phyloP scores from a whole-genome alignment of 495 filamentous ascomycete genomes.

The Saxispiralis lemnorum region DNA sequence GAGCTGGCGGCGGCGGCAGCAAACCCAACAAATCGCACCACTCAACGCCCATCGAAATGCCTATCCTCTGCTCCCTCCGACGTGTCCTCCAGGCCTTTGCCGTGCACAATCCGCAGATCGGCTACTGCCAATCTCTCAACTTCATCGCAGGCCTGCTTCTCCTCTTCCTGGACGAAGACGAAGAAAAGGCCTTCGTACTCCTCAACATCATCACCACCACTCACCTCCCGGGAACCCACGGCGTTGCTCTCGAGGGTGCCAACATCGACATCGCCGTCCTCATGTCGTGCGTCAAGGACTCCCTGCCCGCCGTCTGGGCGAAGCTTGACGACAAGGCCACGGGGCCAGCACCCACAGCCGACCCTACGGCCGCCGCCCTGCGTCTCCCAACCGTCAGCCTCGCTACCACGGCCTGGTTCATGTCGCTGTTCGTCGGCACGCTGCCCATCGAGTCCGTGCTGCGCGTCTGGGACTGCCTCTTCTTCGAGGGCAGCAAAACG shows the following conservation, averaged over 20 bases:
- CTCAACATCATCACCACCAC: slow-evolving; percentile 76
- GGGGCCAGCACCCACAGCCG: slow-evolving; percentile 29
- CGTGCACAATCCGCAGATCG: slow-evolving; percentile 71
- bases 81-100: slow-evolving; percentile 80
- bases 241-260: slow-evolving; percentile 76
- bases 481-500: slow-evolving; percentile 87
- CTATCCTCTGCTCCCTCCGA: slow-evolving; percentile 62
- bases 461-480: slow-evolving; percentile 88
- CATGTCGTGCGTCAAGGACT: slow-evolving; percentile 67
- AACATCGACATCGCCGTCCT: slow-evolving; percentile 90
- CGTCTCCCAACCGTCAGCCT: slow-evolving; percentile 79
- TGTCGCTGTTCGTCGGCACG: slow-evolving; percentile 87
- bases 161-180: slow-evolving; percentile 56
- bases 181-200: slow-evolving; percentile 90
- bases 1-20: slow-evolving; percentile 4
- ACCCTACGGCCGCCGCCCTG: slow-evolving; percentile 22
- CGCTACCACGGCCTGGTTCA: slow-evolving; percentile 94
- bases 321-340: slow-evolving; percentile 62
- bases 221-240: slow-evolving; percentile 84
- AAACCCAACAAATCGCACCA: background rate
- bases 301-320: slow-evolving; percentile 69
- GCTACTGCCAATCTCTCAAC: slow-evolving; percentile 93
- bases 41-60: slow-evolving; percentile 40
- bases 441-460: slow-evolving; percentile 79
- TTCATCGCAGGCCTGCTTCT: slow-evolving; percentile 93